These are phyloP conservation scores for Capsicum baccatum DNA, from an alignment of 257 asterid species.

Conservation along the genomic window DNA sequence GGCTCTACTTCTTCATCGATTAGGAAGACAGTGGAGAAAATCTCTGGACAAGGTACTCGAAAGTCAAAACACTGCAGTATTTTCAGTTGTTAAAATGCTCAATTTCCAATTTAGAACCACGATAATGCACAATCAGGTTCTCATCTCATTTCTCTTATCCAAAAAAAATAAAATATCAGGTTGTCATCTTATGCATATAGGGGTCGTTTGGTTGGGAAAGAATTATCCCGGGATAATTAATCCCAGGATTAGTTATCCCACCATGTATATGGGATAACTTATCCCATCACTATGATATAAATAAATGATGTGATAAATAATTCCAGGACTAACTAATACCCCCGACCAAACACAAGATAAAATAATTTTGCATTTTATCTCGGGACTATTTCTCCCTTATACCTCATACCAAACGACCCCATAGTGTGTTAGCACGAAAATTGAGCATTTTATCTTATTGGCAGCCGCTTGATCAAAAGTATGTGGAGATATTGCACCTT, in stretches of 20 bases:
- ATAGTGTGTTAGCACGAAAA: constrained; percentile 1
- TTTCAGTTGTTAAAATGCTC: constrained; percentile 30
- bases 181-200: background rate
- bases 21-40: constrained; percentile 97
- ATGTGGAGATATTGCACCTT: constrained; percentile 71
- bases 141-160: constrained; percentile 13
- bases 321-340: too few relatives aligned
- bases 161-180: background rate
- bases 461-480: constrained; percentile 75
- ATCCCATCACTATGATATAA: too few relatives aligned
- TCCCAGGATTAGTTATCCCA: too few relatives aligned
- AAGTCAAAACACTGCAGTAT: constrained; percentile 22
- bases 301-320: too few relatives aligned
- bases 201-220: too few relatives aligned
- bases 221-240: too few relatives aligned
- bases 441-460: constrained; percentile 20
- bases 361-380: too few relatives aligned
- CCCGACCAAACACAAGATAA: too few relatives aligned
- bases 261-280: too few relatives aligned
- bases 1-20: constrained; percentile 80
- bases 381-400: too few relatives aligned
- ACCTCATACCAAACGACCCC: too few relatives aligned
- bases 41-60: constrained; percentile 62
- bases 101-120: constrained; percentile 28
- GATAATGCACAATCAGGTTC: constrained; percentile 26